phyloP scores from a whole-genome alignment of 768 basidiomycete genomes.

The Tricholoma flavovirens region DNA sequence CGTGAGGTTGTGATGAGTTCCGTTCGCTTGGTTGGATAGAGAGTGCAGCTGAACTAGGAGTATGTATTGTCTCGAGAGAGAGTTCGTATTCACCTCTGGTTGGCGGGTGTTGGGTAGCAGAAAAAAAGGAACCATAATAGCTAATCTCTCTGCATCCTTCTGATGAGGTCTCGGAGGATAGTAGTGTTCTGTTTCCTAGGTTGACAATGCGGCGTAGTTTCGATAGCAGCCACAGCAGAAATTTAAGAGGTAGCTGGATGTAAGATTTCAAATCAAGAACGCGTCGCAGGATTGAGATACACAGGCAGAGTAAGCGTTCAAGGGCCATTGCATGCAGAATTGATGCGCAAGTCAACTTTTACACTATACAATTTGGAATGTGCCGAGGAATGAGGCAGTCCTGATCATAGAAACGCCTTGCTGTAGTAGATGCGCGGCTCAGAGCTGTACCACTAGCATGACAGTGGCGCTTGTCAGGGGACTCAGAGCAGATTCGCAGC shows the following conservation, averaged over 20 bases:
- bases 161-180: background rate
- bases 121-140: background rate
- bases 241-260: background rate
- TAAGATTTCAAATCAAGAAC: background rate
- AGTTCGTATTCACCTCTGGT: background rate
- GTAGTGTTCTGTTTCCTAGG: background rate
- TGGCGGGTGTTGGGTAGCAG: background rate
- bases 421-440: background rate
- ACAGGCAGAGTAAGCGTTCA: background rate
- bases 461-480: background rate
- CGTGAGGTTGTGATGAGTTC: background rate
- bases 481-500: background rate
- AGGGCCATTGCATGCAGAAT: background rate
- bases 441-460: background rate
- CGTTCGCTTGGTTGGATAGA: background rate
- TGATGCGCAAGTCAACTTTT: background rate
- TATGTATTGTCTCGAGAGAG: background rate
- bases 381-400: background rate
- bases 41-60: background rate
- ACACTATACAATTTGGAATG: background rate
- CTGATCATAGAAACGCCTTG: background rate
- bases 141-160: background rate
- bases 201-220: background rate
- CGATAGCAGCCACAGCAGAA: background rate
- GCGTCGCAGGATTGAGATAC: background rate